Base-by-base conservation (phyloP, 2,329 filamentous ascomycete genomes). In the Penicillium griseofulvum region DNA sequence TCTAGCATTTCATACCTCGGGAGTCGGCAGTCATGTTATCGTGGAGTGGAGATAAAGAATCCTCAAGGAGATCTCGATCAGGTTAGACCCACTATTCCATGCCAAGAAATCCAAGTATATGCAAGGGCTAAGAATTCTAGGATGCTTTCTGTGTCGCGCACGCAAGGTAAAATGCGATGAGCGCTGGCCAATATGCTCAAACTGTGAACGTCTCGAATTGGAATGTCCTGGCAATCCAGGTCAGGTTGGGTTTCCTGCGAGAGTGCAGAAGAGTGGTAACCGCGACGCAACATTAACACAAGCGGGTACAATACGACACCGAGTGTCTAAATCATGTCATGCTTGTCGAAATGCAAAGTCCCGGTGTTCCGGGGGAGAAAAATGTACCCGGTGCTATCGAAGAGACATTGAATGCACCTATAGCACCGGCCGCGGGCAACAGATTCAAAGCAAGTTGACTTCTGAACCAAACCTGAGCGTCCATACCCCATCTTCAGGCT, bases 91-190 rank as follows among this genome's bases (percentile, higher is more conserved):
- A 29, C 46, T n/a, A 39, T 33, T 41, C 17, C 37, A 16, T 24
- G 47, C 47, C 47, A 49, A 49, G 47, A 41, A 31, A 17, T 24
- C 9, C 12, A 24, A n/a, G 11, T 29, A 41, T 38, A 39, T 41
- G 37, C 37, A 41, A 29, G 37, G 47, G 24, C 17, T 58, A 45
- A 54, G 22, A 24, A 28, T n/a, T 3, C 11, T 31, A 61, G 59
- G 59, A 14, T 61, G 59, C 55, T 43, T 55, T 28, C 46, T 61
- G 6, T 61, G 59, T 42, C 54, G 59, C 16, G 59, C 59, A 14
- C 54, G 59, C 17, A 61, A 61, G 38, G 59, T 61, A 7, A 61
- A 61, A 37, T 61, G 59, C 22, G 56, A 61, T 17, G 59, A 61
- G 47, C 58, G 45, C 12, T 61, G 59, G 59, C 59, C 59, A 4